These are phyloP conservation scores for Pseudocercospora fijiensis DNA, from an alignment of 2,329 filamentous ascomycete species.

Conservation along the genomic window DNA sequence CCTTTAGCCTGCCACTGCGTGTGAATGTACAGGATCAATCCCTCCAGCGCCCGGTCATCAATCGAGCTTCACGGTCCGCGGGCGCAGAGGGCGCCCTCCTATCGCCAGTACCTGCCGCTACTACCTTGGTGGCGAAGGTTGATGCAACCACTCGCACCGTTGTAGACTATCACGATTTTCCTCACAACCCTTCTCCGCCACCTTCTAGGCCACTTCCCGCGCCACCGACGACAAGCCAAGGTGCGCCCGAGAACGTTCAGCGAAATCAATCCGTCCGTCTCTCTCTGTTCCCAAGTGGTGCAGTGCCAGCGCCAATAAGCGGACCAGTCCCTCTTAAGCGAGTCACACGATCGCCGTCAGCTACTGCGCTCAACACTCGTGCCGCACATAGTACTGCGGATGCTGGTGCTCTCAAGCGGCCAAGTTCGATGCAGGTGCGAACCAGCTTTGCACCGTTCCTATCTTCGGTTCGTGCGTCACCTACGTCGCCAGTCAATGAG, in stretches of 20 bases:
- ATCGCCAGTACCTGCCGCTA: constrained; percentile 29
- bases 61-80: constrained; percentile 15
- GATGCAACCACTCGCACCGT: constrained; percentile 12
- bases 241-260: background rate
- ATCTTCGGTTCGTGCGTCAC: constrained; percentile 32
- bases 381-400: constrained; percentile 4
- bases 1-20: constrained; percentile 36
- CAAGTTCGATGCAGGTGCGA: constrained; percentile 47
- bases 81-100: constrained; percentile 18
- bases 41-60: constrained; percentile 6
- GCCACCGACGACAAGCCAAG: background rate
- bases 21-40: constrained; percentile 39
- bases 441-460: constrained; percentile 47
- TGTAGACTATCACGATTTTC: constrained; percentile 11
- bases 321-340: constrained; percentile 6
- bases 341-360: constrained; percentile 19
- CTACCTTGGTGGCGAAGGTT: constrained; percentile 30
- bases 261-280: constrained; percentile 17
- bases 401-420: constrained; percentile 39
- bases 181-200: constrained; percentile 10
- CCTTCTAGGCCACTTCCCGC: constrained; percentile 1
- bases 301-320: constrained; percentile 5
- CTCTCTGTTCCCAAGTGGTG: constrained; percentile 26
- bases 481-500: constrained; percentile 34
- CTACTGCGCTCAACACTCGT: constrained; percentile 4